Base-by-base conservation (phyloP, 345 rosid genomes). In the Camelina sativa region DNA sequence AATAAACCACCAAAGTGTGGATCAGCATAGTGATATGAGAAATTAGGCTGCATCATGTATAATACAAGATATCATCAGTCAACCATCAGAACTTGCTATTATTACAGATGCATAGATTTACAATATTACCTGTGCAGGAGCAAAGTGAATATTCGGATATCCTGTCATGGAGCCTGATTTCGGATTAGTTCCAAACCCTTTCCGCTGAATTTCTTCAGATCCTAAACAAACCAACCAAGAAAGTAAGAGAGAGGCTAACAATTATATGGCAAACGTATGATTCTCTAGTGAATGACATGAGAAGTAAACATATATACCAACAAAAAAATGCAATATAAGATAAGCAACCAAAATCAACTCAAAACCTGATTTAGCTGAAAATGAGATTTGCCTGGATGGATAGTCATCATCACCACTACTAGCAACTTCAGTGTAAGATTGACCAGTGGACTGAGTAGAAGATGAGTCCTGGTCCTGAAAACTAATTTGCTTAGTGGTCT, bases 371-470 rank as follows among this genome's bases (percentile, higher is more conserved):
- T 67, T 47, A 17, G 78, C 47, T 8, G 82, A 79, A 51, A 75
- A 65, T 1, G 62, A 53, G 69, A 59, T 72, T 62, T 79, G 84
- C 51, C 66, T 69, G 4, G 59, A 68, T 28, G 80, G 72, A 25
- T 72, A 69, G 79, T 80, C 80, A 72, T 85, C 85, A 72, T 85
- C 85, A 38, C 84, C 86, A 65, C 83, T 61, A 77, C 80, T 80
- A 22, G 78, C 85, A 69, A 84, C 87, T 84, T 88, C 85, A 46
- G 84, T 52, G 61, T 81, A 87, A 64, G 96, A 90, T 46, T 90
- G 90, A 68, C 85, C 81, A 44, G 88, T 90, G 4, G 94, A 90
- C 38, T 92, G 97, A 68, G 86, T 67, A 17, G 96, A 90, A 16
- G 88, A 77, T 8, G 87, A 83, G 37, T 92, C 94, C 67, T 81